Percentiles rank a stretch among this genome's conserved stretches.
phyloP scores from a whole-genome alignment of 805 yeast species.

The Nakazawaea anatomiae region DNA sequence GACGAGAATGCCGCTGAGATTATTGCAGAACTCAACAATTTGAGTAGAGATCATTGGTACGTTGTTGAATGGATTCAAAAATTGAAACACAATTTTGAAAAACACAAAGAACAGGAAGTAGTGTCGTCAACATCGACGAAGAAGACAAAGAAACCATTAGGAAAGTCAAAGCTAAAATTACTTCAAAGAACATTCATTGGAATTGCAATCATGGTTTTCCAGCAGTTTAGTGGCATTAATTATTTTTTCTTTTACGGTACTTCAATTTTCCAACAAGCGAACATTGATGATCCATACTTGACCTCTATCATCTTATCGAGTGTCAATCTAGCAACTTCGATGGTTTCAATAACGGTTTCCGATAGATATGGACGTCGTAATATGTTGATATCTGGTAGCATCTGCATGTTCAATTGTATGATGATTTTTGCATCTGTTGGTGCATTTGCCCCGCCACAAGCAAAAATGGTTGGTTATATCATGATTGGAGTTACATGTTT shows the following conservation, averaged over 20 bases:
- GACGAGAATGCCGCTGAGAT: conserved; percentile 7
- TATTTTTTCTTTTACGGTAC: conserved; percentile 65
- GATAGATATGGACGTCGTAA: conserved; percentile 42
- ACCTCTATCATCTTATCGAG: conserved; percentile 51
- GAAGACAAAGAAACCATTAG: background rate
- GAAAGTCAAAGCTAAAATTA: conserved; percentile 23
- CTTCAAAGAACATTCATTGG: conserved; percentile 24
- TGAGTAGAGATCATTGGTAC: conserved; percentile 13
- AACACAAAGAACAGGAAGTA: background rate
- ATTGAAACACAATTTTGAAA: conserved; percentile 4
- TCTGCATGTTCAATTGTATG: conserved; percentile 46
- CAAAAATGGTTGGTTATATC: conserved; percentile 36
- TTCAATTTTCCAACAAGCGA: conserved; percentile 46
- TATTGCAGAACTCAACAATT: conserved; percentile 6
- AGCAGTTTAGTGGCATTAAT: conserved; percentile 60
- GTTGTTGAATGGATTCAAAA: conserved; percentile 11
- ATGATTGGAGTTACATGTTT: conserved; percentile 55
- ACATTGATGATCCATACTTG: conserved; percentile 46
- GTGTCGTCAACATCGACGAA: background rate
- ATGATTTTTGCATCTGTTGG: conserved; percentile 53
- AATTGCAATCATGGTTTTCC: conserved; percentile 21
- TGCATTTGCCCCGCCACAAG: conserved; percentile 28
- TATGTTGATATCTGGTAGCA: conserved; percentile 42
- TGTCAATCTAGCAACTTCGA: conserved; percentile 49
- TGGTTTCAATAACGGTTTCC: conserved; percentile 39